Percentiles rank a stretch among this genome's conserved stretches.
phyloP scores from a whole-genome alignment of 352 stramenopile genomes.

The Phytophthora cactorum region DNA sequence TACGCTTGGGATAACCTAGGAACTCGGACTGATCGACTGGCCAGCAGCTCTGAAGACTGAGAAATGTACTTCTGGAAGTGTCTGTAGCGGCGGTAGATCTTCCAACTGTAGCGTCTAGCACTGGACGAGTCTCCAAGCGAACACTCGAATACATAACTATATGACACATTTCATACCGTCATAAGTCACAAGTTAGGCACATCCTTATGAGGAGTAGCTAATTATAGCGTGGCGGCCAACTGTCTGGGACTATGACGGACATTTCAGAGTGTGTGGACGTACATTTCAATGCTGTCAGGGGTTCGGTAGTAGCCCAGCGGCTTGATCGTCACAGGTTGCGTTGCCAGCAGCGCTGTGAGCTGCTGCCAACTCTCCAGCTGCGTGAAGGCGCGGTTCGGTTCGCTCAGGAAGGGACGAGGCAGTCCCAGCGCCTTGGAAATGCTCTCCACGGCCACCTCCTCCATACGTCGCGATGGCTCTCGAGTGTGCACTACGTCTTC shows the following conservation, averaged over 20 bases:
- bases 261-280: constrained; percentile 14
- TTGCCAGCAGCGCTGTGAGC: constrained; percentile 59
- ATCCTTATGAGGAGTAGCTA: background rate
- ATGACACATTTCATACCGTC: background rate
- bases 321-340: constrained; percentile 53
- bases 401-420: constrained; percentile 63
- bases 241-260: constrained; percentile 9
- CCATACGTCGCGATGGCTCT: constrained; percentile 23
- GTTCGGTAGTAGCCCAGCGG: constrained; percentile 84
- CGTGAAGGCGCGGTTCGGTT: constrained; percentile 68
- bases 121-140: constrained; percentile 40
- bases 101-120: constrained; percentile 60
- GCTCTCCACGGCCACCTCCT: constrained; percentile 50
- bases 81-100: constrained; percentile 86
- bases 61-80: constrained; percentile 82
- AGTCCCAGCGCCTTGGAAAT: constrained; percentile 65
- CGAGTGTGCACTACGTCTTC: background rate
- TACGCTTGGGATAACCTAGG: constrained; percentile 77
- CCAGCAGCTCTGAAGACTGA: constrained; percentile 64
- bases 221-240: constrained; percentile 3
- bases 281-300: constrained; percentile 84
- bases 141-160: constrained; percentile 86
- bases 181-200: constrained; percentile 2
- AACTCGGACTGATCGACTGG: constrained; percentile 48
- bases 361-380: constrained; percentile 69